A percentile compares a stretch with the other conserved stretches of the same genome.
These are phyloP conservation scores for Candida multigemmis DNA, from an alignment of 805 yeast species.

Conservation along the genomic window DNA sequence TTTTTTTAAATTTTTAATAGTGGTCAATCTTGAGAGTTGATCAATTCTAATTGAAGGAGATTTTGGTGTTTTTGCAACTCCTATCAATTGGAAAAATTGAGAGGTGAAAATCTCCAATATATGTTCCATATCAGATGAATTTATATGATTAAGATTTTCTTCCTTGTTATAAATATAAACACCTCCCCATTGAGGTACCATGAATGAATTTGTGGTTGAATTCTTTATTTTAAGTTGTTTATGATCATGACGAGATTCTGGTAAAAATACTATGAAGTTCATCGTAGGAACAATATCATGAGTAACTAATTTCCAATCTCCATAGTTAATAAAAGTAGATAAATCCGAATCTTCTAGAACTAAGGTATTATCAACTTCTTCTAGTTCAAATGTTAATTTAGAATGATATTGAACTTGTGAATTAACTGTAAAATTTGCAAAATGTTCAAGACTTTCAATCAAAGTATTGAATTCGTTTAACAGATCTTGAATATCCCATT, in stretches of 20 bases:
- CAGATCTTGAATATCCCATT: slow-evolving; percentile 65
- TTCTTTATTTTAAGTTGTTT: slow-evolving; percentile 43
- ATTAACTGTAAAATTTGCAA: slow-evolving; percentile 68
- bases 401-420: slow-evolving; percentile 72
- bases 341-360: slow-evolving; percentile 44
- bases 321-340: slow-evolving; percentile 72
- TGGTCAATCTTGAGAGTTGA: slow-evolving; percentile 50
- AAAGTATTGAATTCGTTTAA: slow-evolving; percentile 48
- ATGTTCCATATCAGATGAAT: slow-evolving; percentile 40
- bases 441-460: slow-evolving; percentile 39
- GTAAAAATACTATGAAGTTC: slow-evolving; percentile 64
- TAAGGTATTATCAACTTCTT: slow-evolving; percentile 14
- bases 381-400: slow-evolving; percentile 18
- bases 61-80: slow-evolving; percentile 49
- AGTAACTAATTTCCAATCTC: slow-evolving; percentile 69
- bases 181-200: slow-evolving; percentile 91
- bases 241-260: slow-evolving; percentile 32
- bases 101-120: slow-evolving; percentile 62
- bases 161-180: slow-evolving; percentile 41
- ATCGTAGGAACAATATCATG: slow-evolving; percentile 55
- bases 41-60: slow-evolving; percentile 60
- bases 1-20: slow-evolving; percentile 47
- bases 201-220: slow-evolving; percentile 46
- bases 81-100: slow-evolving; percentile 67
- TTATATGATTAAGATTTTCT: slow-evolving; percentile 19